These are phyloP conservation scores for Mediolabrus comicus DNA, from an alignment of 108 stramenopile genomes.

Conservation along the genomic window DNA sequence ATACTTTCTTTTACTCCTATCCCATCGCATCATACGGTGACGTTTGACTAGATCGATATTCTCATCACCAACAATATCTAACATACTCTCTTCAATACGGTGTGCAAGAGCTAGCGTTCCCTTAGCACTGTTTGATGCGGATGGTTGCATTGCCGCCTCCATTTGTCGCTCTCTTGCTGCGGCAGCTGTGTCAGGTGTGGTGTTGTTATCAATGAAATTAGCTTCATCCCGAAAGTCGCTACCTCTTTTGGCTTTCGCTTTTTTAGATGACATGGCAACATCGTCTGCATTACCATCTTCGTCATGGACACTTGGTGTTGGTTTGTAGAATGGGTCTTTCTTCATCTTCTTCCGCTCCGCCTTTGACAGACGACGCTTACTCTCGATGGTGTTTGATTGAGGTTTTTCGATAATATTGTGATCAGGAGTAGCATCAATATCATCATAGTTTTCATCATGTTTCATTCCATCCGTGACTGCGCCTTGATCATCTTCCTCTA, in stretches of 20 bases:
- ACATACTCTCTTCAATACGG: constrained; percentile 87
- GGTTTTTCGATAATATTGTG: not conserved
- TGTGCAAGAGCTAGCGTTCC: constrained; percentile 57
- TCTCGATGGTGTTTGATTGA: not conserved
- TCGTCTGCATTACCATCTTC: not conserved
- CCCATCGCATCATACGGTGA: constrained; percentile 96
- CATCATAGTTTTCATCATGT: constrained; percentile 5
- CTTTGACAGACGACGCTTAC: constrained; percentile 86
- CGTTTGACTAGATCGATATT: constrained; percentile 86
- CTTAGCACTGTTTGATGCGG: constrained; percentile 54
- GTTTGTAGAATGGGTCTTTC: constrained; percentile 52
- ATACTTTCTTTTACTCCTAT: constrained; percentile 91
- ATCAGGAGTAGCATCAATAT: not conserved
- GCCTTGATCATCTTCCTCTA: constrained; percentile 10
- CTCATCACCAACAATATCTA: constrained; percentile 96
- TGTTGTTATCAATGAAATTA: constrained; percentile 86
- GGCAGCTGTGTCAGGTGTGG: constrained; percentile 67
- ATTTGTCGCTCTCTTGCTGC: constrained; percentile 68
- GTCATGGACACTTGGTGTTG: not conserved
- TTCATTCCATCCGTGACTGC: constrained; percentile 2
- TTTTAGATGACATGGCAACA: constrained; percentile 14
- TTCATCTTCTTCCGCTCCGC: constrained; percentile 90
- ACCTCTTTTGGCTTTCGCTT: constrained; percentile 57
- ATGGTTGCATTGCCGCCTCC: constrained; percentile 89
- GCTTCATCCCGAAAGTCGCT: constrained; percentile 79